phyloP scores from a whole-genome alignment of 805 yeast species.

The Kuraishia piskuri region DNA sequence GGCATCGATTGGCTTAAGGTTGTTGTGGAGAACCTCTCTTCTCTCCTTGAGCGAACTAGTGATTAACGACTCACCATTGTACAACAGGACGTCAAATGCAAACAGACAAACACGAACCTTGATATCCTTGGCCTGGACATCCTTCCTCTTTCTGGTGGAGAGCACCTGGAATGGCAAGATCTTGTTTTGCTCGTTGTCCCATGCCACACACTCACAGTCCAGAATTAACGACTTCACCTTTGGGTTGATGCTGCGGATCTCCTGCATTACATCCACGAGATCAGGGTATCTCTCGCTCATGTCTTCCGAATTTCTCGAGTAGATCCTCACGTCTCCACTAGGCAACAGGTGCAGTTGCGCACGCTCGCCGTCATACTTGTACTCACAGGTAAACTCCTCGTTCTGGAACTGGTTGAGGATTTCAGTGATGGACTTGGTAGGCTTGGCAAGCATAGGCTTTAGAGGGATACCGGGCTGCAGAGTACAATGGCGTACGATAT shows the following conservation, averaged over 20 bases:
- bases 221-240: conserved; percentile 55
- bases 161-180: conserved; percentile 90
- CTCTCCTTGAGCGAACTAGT: conserved; percentile 63
- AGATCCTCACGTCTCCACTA: conserved; percentile 63
- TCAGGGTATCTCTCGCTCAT: conserved; percentile 97
- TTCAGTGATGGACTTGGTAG: conserved; percentile 90
- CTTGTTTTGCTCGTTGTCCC: conserved; percentile 72
- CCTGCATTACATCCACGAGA: conserved; percentile 58
- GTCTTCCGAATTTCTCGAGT: conserved; percentile 92
- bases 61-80: conserved; percentile 65
- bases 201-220: conserved; percentile 97
- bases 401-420: conserved; percentile 83
- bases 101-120: conserved; percentile 88
- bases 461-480: conserved; percentile 89
- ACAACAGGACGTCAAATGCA: conserved; percentile 79
- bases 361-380: conserved; percentile 96
- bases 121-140: conserved; percentile 78
- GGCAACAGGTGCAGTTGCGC: conserved; percentile 82
- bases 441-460: conserved; percentile 97
- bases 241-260: conserved; percentile 21
- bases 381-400: conserved; percentile 86
- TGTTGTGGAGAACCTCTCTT: conserved; percentile 47
- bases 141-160: conserved; percentile 91
- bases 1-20: conserved; percentile 58
- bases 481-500: conserved; percentile 58